Conservation (phyloP, 1,139 yeast species). For the Yamadazyma diddensiae region DNA sequence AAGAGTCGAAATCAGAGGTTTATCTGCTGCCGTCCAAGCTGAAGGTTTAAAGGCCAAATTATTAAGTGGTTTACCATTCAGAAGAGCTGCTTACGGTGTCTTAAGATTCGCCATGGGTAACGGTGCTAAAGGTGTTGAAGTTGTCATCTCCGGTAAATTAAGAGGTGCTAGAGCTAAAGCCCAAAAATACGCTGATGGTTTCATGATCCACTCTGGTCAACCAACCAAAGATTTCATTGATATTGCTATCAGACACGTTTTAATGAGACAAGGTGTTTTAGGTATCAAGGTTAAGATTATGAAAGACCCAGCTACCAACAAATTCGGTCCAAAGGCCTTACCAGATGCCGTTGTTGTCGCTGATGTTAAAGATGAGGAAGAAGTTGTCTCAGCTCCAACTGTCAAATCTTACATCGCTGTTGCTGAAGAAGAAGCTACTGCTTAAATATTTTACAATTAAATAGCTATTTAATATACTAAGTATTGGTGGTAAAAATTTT, state of each 20-base stretch:
- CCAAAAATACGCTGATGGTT: slow-evolving; percentile 99
- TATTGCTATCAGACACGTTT: slow-evolving; percentile 98
- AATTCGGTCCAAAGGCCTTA: slow-evolving; percentile 84
- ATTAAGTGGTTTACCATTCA: slow-evolving; percentile 97
- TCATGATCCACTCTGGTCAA: slow-evolving; percentile 99
- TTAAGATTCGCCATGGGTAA: slow-evolving; percentile 99
- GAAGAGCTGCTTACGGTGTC: slow-evolving; percentile 99
- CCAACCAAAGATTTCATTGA: slow-evolving; percentile 99
- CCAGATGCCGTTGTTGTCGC: slow-evolving; percentile 94
- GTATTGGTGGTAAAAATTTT: neutral
- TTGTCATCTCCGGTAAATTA: slow-evolving; percentile 98
- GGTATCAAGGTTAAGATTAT: slow-evolving; percentile 99
- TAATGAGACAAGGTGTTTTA: slow-evolving; percentile 99
- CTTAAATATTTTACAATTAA: slow-evolving; percentile 17
- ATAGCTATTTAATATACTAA: slow-evolving; percentile 2
- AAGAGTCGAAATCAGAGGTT: slow-evolving; percentile 99
- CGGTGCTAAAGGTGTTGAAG: slow-evolving; percentile 99
- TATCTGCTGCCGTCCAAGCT: slow-evolving; percentile 99
- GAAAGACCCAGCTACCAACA: slow-evolving; percentile 97
- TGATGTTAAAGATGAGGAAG: slow-evolving; percentile 97
- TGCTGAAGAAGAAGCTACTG: slow-evolving; percentile 28
- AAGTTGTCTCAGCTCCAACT: slow-evolving; percentile 73
- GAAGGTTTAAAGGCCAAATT: slow-evolving; percentile 98
- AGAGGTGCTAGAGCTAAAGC: slow-evolving; percentile 99
- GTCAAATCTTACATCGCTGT: slow-evolving; percentile 65